Percentiles rank a stretch among this genome's conserved stretches.
phyloP scores from a whole-genome alignment of 768 basidiomycete species.

The Termitomyces bulborhizus region DNA sequence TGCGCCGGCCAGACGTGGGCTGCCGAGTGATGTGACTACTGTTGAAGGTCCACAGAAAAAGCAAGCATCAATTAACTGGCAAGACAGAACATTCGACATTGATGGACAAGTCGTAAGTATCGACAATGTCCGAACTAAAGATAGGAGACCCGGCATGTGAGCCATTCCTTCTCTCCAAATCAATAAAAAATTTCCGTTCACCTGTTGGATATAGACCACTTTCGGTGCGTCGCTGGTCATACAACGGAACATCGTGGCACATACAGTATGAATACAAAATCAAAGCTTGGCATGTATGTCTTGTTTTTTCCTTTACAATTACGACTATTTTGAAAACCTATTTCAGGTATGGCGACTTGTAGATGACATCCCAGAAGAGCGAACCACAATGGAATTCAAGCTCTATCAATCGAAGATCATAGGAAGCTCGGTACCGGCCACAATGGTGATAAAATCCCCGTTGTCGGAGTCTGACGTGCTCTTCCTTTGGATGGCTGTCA shows the following conservation, averaged over 20 bases:
- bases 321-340: neutral
- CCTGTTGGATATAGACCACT: neutral
- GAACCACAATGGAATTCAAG: neutral
- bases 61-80: neutral
- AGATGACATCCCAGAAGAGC: neutral
- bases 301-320: neutral
- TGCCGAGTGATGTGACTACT: neutral
- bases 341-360: slow-evolving; percentile 1
- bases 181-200: neutral
- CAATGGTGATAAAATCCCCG: neutral
- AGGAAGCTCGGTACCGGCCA: neutral
- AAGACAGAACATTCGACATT: neutral
- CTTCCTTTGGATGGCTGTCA: slow-evolving; percentile 2
- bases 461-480: slow-evolving; percentile 1
- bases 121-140: neutral
- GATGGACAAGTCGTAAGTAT: neutral
- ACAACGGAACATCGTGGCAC: slow-evolving; percentile 2
- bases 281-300: slow-evolving; percentile 3
- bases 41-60: neutral
- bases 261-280: slow-evolving; percentile 2
- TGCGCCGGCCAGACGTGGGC: neutral
- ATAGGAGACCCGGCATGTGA: neutral
- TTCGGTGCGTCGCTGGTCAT: slow-evolving; percentile 3
- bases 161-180: neutral
- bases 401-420: slow-evolving; percentile 4